Base-by-base conservation (phyloP, 352 stramenopile genomes). In the Pythium aphanidermatum region DNA sequence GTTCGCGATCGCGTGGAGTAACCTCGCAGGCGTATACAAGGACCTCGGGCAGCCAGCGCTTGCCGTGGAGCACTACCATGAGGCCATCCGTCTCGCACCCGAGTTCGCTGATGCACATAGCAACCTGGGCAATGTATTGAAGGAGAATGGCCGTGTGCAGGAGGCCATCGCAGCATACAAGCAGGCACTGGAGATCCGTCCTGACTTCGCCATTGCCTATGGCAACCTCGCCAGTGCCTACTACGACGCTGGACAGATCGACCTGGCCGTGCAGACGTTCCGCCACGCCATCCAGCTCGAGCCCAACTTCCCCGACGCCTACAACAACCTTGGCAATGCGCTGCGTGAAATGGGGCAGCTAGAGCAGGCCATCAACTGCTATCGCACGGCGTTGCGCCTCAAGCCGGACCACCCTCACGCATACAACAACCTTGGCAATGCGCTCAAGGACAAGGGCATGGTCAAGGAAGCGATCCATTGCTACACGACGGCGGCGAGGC, bases 401-500 rank as follows among this genome's bases (percentile, higher is more conserved):
- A 96, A 95, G 50, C 79, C 89, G 0, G 87, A 97, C 63, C 89
- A 97, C 55, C 83, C 88, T 9, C 87, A 97, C 53, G 88, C 89
- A 6, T 97, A 97, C 68, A 97, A 97, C 70, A 97, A 96, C 45
- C 40, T 97, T n/a, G 90, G 86, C 23, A 95, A 95, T 51, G 75
- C 83, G 6, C 65, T 96, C n/a, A 96, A 94, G 46, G 83, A 96
- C 65, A 92, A 94, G 40, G 90, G 90, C 12, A 81, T 96, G 49
- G 74, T 96, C 4, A 95, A 95, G 48, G 90, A 97, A 44, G 86
- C 88, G n/a, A 83, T 96, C 37, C 87, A 97, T 61, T 97, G 88
- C 66, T 96, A 96, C 60, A 85, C 90, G 53, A 97, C 86, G 11
- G 91, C 91, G 4, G 84, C 86, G 34, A 63, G 81, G 9, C 58